Base-by-base conservation (phyloP, 768 basidiomycete species). In the Leccinellum luteum region DNA sequence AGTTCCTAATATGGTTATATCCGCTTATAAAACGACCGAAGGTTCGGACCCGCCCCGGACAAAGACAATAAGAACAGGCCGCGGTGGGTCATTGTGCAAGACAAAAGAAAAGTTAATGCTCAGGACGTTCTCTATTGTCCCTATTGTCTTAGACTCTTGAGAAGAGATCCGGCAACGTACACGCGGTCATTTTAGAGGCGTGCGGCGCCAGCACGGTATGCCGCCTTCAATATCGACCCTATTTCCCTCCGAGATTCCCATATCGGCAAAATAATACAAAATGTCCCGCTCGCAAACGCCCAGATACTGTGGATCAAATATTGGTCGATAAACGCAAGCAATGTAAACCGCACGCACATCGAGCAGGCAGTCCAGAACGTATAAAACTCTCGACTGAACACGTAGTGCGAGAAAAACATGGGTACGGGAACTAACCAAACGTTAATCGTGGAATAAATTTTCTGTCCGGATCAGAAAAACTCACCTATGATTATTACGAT, bases 231-330 rank as follows among this genome's bases (percentile, higher is more conserved):
- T 49, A 75, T 71, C 35, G 3, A 55, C 15, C 23, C 56, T 21
- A 75, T 77, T 59, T 76, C 75, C 44, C 52, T 54, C 23, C 68
- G 66, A 13, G 73, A 73, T 55, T 75, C 76, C 75, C 72, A 75
- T 15, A 75, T 44, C 3, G 76, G 73, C 6, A 76, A 52, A n/a
- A 78, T 7, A 14, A 75, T 72, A 31, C 72, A 74, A 54, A 77
- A 77, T 27, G 68, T 62, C 10, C 75, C 75, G 21, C 73, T 76
- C 48, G 66, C 51, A 48, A 75, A 69, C 2, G 66, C 73, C 75
- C 74, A 73, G 45, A 73, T 74, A 50, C 74, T 74, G 31, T 31
- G 10, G 6, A 38, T 49, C 43, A 35, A 27, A 32, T n/a, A 51
- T 63, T 25, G 63, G 55, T 19, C n/a, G 8, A 54, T 41, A 15